Base-by-base conservation (phyloP, 192 early-diverging fungal species). In the Rhizoclosmatium sp. region DNA sequence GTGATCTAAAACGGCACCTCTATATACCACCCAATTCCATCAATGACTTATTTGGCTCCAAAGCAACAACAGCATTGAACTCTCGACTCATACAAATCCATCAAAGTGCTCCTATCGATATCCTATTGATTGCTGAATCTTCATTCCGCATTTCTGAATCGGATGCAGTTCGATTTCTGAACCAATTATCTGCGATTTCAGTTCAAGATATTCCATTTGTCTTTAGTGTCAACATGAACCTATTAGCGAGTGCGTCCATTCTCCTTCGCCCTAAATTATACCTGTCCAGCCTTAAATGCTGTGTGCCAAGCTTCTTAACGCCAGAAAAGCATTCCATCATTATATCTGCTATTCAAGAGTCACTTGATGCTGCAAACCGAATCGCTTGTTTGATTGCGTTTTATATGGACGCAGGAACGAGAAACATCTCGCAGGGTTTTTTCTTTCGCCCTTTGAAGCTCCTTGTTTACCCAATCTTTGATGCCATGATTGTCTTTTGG, bases 261-360 rank as follows among this genome's bases (percentile, higher is more conserved):
- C 67, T 69, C 44, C 46, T 10, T 47, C 67, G 67, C 40, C 67
- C 67, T 10, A 69, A 47, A 47, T 44, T 69, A 12, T 69, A 69
- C 45, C 45, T 69, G 40, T 45, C 67, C 2, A 12, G 44, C 12
- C 51, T 54, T 16, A 7, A 7, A 54, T 54, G 9, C 51, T 54
- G 5, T 54, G 9, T 12, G 0, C 51, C 51, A 7, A 54, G 5
- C 9, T 54, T 54, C 16, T 54, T 54, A 16, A 54, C 9, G 9
- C 16, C 51, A 54, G 51, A 54, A 16, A 54, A 12, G 5, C 51
- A 54, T 7, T 16, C 16, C 12, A 65, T 65, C 12, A 10, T 69
- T 23, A n/a, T 16, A 14, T 12, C 39, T 69, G 67, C 67, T 16
- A 21, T 69, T 23, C 12, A 40, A 3, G 12, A 47, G 46, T 47